Base-by-base conservation (phyloP, 805 yeast genomes). In the Starmera quercuum region DNA sequence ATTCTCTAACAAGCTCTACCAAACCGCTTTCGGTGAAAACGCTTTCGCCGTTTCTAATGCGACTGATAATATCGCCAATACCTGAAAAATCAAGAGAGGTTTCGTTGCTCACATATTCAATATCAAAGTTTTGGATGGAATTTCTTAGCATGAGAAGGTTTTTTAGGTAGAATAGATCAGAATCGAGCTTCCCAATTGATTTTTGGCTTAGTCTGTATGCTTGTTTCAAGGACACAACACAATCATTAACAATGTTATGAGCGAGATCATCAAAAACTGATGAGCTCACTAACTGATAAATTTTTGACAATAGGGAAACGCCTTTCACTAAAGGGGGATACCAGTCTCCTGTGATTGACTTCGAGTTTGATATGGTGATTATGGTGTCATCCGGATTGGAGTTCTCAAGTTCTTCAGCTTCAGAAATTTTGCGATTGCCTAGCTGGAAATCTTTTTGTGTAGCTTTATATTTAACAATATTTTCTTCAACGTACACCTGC, bases 201-300 rank as follows among this genome's bases (percentile, higher is more conserved):
- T 62, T 45, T 23, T 54, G 45, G 6, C 75, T 66, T 17, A 72
- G 46, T 4, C 64, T 59, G 42, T 69, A 69, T 10, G 82, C 80
- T 12, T 61, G 57, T 35, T 71, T 70, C 45, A 86, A 57, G 6
- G 92, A 74, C 12, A 60, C 48, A 24, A 86, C 71, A 46, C 92
- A 79, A 29, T 81, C 71, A 51, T 84, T 95, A 4, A 90, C 83
- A 33, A 86, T 78, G 36, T 82, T 75, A 53, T 86, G 95, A 0
- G 96, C 95, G 42, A 88, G 59, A 49, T 85, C 95, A 53, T 86
- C 95, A 59, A 88, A 90, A 2, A 86, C 83, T 10, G 70, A 61
- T 2, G 88, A 76, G 43, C 80, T 79, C 24, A 90, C 72, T 46
- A 87, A 63, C 47, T 84, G 94, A 51, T 85, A 84, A 16, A 88